Percentiles rank a stretch among this genome's conserved stretches.
phyloP scores from a whole-genome alignment of 805 yeast species.

The Lipomyces anomalus region DNA sequence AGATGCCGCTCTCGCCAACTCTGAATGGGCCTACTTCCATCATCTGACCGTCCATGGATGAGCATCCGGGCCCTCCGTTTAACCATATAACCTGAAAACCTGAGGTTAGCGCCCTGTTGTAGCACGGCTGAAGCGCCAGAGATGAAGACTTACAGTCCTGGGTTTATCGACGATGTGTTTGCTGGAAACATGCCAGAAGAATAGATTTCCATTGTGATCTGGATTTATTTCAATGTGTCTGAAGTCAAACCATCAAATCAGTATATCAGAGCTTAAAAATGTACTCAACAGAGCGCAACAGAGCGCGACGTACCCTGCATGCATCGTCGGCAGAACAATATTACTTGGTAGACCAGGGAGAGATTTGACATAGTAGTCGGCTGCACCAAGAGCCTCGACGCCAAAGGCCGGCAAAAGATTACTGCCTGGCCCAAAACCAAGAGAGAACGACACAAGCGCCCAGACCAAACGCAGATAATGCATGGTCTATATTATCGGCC shows the following conservation, averaged over 20 bases:
- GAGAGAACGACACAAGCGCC: no score
- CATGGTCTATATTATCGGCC: no score
- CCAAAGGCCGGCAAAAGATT: no score
- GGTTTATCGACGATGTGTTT: constrained; percentile 31
- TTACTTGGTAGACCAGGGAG: constrained; percentile 32
- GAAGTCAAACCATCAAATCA: constrained; percentile 29
- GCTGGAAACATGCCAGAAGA: constrained; percentile 65
- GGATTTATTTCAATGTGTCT: constrained; percentile 55
- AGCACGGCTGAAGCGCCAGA: not conserved
- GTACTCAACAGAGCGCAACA: not conserved
- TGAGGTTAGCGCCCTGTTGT: constrained; percentile 1
- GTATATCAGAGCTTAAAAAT: constrained; percentile 41
- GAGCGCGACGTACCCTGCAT: constrained; percentile 37
- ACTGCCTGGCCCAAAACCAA: no score
- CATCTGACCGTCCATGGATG: constrained; percentile 94
- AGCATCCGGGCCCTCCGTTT: constrained; percentile 98
- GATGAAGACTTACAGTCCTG: constrained; percentile 26
- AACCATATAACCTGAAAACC: constrained; percentile 61
- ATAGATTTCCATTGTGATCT: constrained; percentile 53
- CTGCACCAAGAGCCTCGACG: no score
- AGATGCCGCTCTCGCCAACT: constrained; percentile 42
- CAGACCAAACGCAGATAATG: no score
- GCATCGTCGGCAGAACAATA: constrained; percentile 39
- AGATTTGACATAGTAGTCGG: constrained; percentile 30
- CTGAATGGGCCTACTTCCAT: constrained; percentile 90